Percentiles rank a stretch among this genome's conserved stretches.
Evolutionary conservation across 805 yeast genomes (phyloP).

Genomic region (Starmera amethionina): DNA sequence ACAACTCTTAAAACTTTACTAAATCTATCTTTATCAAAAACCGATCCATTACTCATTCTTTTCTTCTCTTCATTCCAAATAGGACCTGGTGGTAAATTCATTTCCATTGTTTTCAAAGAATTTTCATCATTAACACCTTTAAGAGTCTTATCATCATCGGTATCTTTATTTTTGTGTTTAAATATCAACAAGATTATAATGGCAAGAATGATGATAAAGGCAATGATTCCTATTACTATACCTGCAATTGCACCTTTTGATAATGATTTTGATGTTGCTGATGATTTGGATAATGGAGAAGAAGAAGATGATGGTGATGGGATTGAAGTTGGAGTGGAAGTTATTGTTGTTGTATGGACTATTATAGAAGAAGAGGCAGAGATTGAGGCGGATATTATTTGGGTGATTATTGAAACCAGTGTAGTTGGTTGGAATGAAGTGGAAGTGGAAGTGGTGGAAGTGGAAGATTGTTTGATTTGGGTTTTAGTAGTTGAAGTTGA

Average conservation of each 20-base stretch:
- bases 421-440: conserved; percentile 5
- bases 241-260: conserved; percentile 49
- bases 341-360: conserved; percentile 7
- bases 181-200: conserved; percentile 31
- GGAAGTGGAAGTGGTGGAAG: conserved; percentile 7
- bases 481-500: conserved; percentile 6
- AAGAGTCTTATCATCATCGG: conserved; percentile 23
- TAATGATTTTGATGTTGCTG: neutral
- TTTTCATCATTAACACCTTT: neutral
- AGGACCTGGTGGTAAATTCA: conserved; percentile 7
- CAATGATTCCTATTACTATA: conserved; percentile 44
- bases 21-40: conserved; percentile 37
- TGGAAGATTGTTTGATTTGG: conserved; percentile 2
- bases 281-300: neutral
- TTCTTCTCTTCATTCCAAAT: conserved; percentile 22
- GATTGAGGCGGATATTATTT: conserved; percentile 3
- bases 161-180: conserved; percentile 23
- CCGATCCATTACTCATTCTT: conserved; percentile 43
- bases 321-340: conserved; percentile 9
- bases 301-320: conserved; percentile 1
- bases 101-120: conserved; percentile 1
- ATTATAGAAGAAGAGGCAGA: conserved; percentile 7
- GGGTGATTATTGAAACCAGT: conserved; percentile 7
- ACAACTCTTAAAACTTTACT: conserved; percentile 41
- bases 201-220: conserved; percentile 31